A percentile compares a stretch with the other conserved stretches of the same genome.
Evolutionary conservation across 441 rosid genomes (phyloP).

Genomic region (Corymbia calophylla): DNA sequence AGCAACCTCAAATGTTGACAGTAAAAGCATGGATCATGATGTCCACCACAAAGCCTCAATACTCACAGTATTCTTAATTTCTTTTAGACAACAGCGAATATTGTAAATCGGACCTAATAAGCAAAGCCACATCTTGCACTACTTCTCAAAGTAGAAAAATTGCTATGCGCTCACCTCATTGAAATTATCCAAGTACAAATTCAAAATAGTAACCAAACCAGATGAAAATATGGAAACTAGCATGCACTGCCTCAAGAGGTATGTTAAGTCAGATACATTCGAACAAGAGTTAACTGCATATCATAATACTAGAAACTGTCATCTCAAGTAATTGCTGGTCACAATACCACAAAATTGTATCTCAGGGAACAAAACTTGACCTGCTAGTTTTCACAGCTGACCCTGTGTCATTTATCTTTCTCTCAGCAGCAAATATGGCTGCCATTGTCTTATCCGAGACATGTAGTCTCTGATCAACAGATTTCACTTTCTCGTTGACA

Average conservation of each 20-base stretch:
- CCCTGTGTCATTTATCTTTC: conserved; percentile 87
- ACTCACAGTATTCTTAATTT: background rate
- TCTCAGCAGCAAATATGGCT: conserved; percentile 91
- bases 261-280: background rate
- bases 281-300: background rate
- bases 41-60: background rate
- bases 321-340: background rate
- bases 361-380: conserved; percentile 15
- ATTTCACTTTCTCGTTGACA: conserved; percentile 90
- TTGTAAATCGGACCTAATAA: background rate
- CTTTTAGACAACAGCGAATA: background rate
- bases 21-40: background rate
- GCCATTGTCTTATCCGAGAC: conserved; percentile 99
- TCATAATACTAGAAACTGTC: background rate
- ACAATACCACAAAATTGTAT: background rate
- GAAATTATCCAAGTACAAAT: background rate
- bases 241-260: background rate
- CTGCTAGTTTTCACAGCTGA: conserved; percentile 98
- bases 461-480: conserved; percentile 93
- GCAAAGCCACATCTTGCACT: background rate
- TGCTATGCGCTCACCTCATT: background rate
- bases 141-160: background rate
- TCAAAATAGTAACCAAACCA: background rate
- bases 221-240: background rate
- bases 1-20: background rate